Conservation (phyloP, 768 basidiomycete genomes). For the Tylopilus felleus region DNA sequence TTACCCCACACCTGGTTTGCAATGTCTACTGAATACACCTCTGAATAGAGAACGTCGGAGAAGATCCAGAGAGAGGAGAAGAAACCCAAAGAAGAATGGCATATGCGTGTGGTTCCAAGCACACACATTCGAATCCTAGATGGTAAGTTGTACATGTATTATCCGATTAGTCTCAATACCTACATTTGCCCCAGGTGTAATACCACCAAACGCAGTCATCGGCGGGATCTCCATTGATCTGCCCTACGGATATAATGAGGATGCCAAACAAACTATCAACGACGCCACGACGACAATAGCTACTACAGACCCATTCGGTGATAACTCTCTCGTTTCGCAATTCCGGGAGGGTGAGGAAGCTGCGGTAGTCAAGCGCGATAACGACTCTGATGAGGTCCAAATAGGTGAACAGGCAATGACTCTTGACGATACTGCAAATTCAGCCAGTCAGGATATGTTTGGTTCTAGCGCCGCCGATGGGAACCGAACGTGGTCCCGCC, state of each 20-base stretch:
- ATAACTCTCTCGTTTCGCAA: background rate
- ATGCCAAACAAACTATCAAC: background rate
- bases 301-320: background rate
- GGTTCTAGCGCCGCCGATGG: background rate
- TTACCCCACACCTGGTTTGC: background rate
- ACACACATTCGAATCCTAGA: background rate
- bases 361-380: background rate
- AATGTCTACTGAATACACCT: background rate
- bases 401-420: background rate
- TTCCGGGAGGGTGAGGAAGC: background rate
- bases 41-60: conserved; percentile 7
- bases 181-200: background rate
- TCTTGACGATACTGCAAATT: background rate
- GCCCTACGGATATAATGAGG: background rate
- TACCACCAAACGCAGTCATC: background rate
- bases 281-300: background rate
- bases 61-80: conserved; percentile 1
- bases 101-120: background rate
- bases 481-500: background rate
- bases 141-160: background rate
- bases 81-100: no score
- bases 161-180: background rate
- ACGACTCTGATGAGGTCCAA: background rate
- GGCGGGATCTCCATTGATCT: background rate
- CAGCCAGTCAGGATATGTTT: background rate